These are phyloP conservation scores for Daedaleopsis nitida DNA, from an alignment of 768 basidiomycete species.

Conservation along the genomic window DNA sequence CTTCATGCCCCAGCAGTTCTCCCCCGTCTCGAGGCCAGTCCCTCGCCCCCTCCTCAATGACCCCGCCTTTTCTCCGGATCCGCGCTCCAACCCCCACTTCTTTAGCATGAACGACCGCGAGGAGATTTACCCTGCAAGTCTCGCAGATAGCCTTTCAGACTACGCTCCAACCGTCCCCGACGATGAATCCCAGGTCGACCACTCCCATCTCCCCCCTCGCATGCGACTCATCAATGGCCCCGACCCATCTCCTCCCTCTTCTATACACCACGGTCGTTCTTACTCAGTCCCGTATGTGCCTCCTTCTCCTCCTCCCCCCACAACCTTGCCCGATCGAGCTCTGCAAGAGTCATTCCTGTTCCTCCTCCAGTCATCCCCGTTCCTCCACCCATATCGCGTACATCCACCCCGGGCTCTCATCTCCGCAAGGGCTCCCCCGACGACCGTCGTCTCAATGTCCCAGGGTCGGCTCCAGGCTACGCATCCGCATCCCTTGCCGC, in stretches of 20 bases:
- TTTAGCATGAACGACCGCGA: conserved; percentile 30
- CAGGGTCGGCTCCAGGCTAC: conserved; percentile 5
- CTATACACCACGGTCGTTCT: conserved; percentile 6
- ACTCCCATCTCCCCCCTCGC: conserved; percentile 17
- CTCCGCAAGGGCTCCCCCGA: conserved; percentile 9
- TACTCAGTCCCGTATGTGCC: conserved; percentile 14
- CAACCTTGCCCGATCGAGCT: conserved; percentile 7
- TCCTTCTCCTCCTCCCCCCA: conserved; percentile 10
- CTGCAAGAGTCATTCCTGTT: conserved; percentile 16
- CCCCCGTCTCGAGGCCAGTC: conserved; percentile 7
- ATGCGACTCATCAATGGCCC: conserved; percentile 7
- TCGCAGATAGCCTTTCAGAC: conserved; percentile 18
- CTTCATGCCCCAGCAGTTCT: conserved; percentile 13
- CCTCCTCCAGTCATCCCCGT: conserved; percentile 8
- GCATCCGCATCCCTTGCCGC: conserved; percentile 8
- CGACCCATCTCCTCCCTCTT: not conserved
- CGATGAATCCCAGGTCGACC: conserved; percentile 18
- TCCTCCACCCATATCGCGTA: conserved; percentile 13
- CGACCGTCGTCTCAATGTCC: conserved; percentile 1
- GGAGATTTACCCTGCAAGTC: conserved; percentile 25
- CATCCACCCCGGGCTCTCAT: conserved; percentile 6
- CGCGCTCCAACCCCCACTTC: conserved; percentile 33
- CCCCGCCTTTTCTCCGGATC: conserved; percentile 38
- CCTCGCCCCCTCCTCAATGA: conserved; percentile 27
- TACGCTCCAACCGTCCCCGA: conserved; percentile 15